Evolutionary conservation across 179 eudicot genomes (phyloP), one percentile per base, ranked within the genome.

Genomic region (Beta corolliflora): DNA sequence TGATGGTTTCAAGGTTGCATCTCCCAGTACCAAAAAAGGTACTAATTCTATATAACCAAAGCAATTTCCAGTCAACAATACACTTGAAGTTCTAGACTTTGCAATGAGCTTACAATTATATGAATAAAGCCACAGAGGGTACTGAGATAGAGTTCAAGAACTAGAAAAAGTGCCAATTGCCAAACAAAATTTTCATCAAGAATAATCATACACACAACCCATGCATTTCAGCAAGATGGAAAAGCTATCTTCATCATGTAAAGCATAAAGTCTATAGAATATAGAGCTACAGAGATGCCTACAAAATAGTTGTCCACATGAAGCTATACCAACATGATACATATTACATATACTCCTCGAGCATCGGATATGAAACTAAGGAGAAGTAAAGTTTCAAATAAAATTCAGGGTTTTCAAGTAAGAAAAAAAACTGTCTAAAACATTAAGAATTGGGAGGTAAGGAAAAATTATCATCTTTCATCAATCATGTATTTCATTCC

Each of bases 61-160:
- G 60, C 25, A 64, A 15, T 65, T 71, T 60, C 60, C 54, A 59
- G 36, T 69, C 21, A 61, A 15, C 14, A 48, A 9, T 36, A 56
- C 21, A 50, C 16, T 23, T 1, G 1, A 50, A n/a, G 54, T 29
- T 23, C 29, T 77, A 36, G 21, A 53, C 52, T 29, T 29, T 16
- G 48, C 16, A 78, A 52, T 19, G 11, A 65, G 14, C 73, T 52
- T 25, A 41, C 19, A 46, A 18, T 8, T 8, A 21, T 18, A 53
- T 3, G 25, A 13, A 21, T 14, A 46, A 64, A 25, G 44, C 41
- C 60, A 46, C n/a, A 63, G 58, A 61, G 21, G 46, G 31, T 10
- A 76, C 11, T 13, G 60, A 56, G 56, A 76, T 76, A 45, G 13
- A 76, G n/a, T 76, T 46, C 21, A 76, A 10, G 21, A 46, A 19